Conservation (phyloP, 2,329 filamentous ascomycete genomes). For the Didymella exigua region DNA sequence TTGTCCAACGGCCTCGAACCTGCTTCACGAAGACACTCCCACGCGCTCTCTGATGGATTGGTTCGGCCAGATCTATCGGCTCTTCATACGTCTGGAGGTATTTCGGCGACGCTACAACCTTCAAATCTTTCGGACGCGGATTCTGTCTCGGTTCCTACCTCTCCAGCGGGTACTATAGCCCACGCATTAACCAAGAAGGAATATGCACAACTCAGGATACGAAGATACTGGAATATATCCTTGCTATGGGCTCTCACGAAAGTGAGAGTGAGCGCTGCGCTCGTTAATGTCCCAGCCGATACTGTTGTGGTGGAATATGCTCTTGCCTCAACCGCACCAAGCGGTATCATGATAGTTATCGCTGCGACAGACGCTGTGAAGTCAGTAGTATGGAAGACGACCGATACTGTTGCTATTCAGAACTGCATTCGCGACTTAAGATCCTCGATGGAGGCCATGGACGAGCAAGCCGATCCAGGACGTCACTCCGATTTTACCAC, state of each 20-base stretch:
- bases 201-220: background rate
- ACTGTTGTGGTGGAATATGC: background rate
- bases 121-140: background rate
- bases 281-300: background rate
- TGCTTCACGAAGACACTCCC: no score
- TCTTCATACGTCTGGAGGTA: no score
- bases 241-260: no score
- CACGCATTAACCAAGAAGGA: background rate
- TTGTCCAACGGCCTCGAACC: no score
- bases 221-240: background rate
- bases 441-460: background rate
- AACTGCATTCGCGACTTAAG: background rate
- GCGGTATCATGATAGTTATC: background rate
- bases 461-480: no score
- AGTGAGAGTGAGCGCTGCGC: no score
- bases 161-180: background rate
- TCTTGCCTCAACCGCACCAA: background rate
- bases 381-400: background rate
- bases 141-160: background rate
- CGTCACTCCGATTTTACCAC: no score
- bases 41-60: background rate
- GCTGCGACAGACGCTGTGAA: background rate
- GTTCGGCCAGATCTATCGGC: background rate
- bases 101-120: background rate
- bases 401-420: background rate